Conservation (phyloP, 768 basidiomycete species). For the Leccinum arenicola region DNA sequence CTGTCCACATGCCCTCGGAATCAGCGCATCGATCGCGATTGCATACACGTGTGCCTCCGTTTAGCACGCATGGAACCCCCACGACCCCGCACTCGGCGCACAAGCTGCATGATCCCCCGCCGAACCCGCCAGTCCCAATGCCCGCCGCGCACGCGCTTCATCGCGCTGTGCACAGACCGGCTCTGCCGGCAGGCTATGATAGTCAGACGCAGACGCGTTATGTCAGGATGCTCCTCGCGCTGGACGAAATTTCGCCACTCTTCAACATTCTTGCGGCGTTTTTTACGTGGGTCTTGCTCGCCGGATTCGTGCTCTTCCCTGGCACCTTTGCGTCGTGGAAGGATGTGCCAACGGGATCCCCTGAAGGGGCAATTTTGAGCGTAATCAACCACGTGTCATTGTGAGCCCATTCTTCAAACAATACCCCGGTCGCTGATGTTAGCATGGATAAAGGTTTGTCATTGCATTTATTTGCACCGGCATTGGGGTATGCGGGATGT, state of each 20-base stretch:
- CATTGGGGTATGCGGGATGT: conserved; percentile 51
- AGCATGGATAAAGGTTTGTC: conserved; percentile 39
- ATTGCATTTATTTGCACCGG: conserved; percentile 55
- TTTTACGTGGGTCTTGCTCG: conserved; percentile 62
- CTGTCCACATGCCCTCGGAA: conserved; percentile 7
- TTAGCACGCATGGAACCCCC: not conserved
- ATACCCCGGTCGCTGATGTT: conserved; percentile 3
- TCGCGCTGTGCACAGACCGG: conserved; percentile 20
- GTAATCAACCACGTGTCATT: conserved; percentile 43
- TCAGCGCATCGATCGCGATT: conserved; percentile 20
- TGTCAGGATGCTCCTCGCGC: conserved; percentile 59
- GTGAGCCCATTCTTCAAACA: conserved; percentile 31
- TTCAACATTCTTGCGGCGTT: conserved; percentile 53
- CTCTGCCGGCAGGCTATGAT: conserved; percentile 22
- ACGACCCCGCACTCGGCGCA: not conserved
- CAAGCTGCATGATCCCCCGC: conserved; percentile 2
- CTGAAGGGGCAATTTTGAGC: conserved; percentile 34
- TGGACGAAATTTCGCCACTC: conserved; percentile 51
- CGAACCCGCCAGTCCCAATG: not conserved
- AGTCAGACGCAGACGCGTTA: conserved; percentile 43
- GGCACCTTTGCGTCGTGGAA: conserved; percentile 54
- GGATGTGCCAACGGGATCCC: conserved; percentile 21
- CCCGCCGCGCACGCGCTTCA: conserved; percentile 17
- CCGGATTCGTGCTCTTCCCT: conserved; percentile 61
- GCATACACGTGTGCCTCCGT: conserved; percentile 9